Conservation (phyloP, 75 land plant species). For the Cunninghamia lanceolata region DNA sequence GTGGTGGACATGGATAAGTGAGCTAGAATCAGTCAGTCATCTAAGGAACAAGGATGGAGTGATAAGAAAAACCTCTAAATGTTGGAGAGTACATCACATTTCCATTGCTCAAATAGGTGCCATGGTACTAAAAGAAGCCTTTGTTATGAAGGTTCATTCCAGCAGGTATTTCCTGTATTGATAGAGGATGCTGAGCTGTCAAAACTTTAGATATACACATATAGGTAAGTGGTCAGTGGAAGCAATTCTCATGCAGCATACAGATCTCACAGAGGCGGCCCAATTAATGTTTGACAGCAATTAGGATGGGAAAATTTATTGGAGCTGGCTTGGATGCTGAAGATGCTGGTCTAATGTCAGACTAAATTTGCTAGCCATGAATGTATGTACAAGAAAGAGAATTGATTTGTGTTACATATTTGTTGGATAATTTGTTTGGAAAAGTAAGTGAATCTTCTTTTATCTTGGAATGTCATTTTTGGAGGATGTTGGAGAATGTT, state of each 20-base stretch:
- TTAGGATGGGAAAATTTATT: slow-evolving; percentile 56
- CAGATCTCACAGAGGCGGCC: slow-evolving; percentile 79
- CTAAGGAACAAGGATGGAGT: slow-evolving; percentile 62
- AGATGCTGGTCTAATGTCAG: slow-evolving; percentile 13
- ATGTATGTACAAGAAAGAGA: background rate
- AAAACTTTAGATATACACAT: too few relatives aligned
- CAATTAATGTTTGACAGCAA: slow-evolving; percentile 87
- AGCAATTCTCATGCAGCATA: slow-evolving; percentile 73
- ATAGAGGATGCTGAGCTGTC: too few relatives aligned
- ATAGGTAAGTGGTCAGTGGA: too few relatives aligned
- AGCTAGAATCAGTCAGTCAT: slow-evolving; percentile 48
- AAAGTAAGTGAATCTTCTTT: background rate
- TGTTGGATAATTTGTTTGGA: too few relatives aligned
- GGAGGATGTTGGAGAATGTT: background rate
- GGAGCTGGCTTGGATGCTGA: slow-evolving; percentile 16
- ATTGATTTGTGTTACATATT: background rate
- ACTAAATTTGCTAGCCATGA: background rate
- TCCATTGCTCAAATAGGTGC: too few relatives aligned
- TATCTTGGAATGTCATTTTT: background rate
- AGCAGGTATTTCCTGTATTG: too few relatives aligned
- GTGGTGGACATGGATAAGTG: slow-evolving; percentile 85
- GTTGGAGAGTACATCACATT: too few relatives aligned
- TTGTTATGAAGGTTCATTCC: too few relatives aligned
- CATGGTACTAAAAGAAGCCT: too few relatives aligned
- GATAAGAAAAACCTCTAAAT: too few relatives aligned